Percentiles rank a stretch among this genome's conserved stretches.
Conservation (phyloP, 345 rosid genomes). For the Hypericum androsaemum region DNA sequence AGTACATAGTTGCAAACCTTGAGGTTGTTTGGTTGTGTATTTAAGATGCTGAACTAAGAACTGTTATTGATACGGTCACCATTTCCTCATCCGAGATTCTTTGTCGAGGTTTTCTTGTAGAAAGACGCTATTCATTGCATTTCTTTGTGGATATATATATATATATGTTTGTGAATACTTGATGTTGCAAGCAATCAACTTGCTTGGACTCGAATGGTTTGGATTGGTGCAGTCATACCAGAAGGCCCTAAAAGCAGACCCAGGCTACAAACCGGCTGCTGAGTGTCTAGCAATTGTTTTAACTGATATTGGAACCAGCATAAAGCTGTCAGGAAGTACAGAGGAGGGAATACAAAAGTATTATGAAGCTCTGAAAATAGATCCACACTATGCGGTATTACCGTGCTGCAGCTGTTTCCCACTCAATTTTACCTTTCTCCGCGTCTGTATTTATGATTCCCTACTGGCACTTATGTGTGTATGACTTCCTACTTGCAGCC, state of each 20-base stretch:
- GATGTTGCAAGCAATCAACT: no score
- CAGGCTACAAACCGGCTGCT: slow-evolving; percentile 85
- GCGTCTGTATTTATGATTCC: slow-evolving; percentile 2
- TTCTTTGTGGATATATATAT: background rate
- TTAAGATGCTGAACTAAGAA: no score
- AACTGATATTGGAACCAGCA: slow-evolving; percentile 95
- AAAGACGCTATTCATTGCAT: background rate
- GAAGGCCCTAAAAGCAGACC: slow-evolving; percentile 79
- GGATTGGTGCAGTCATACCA: slow-evolving; percentile 68
- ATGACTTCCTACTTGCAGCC: slow-evolving; percentile 50
- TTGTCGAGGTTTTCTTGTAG: background rate
- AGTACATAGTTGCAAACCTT: background rate
- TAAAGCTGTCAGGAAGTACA: slow-evolving; percentile 88
- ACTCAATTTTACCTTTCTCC: background rate
- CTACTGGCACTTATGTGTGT: background rate
- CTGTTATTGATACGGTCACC: no score
- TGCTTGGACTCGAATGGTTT: slow-evolving; percentile 4
- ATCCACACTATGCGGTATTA: slow-evolving; percentile 88
- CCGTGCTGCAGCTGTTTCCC: slow-evolving; percentile 11
- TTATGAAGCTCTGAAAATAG: slow-evolving; percentile 91
- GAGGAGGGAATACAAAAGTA: slow-evolving; percentile 98
- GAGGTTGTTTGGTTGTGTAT: background rate
- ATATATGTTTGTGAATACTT: background rate
- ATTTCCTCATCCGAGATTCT: background rate
- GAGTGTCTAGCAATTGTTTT: slow-evolving; percentile 93